Conservation (phyloP, 208 protist genomes). For the Wallacemonas sp. region DNA sequence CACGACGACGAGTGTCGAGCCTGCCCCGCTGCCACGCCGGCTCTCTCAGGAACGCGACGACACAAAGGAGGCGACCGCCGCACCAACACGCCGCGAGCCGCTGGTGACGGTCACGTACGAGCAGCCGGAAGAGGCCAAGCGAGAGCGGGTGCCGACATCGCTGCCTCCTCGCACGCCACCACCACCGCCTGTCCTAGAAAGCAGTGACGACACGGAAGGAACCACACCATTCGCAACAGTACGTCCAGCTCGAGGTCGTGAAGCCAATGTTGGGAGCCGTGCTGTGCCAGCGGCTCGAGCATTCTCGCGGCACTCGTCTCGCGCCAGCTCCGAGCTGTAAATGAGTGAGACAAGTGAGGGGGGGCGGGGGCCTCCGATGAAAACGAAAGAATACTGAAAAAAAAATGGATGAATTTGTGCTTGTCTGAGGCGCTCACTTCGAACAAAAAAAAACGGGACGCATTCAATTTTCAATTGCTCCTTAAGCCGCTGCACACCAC, state of each 20-base stretch:
- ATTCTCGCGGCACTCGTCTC: background rate
- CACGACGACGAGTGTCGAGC: slow-evolving; percentile 27
- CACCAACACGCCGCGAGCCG: background rate
- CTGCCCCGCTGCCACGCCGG: slow-evolving; percentile 27
- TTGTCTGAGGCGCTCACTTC: too few relatives aligned
- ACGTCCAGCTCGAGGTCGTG: background rate
- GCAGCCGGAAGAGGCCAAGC: background rate
- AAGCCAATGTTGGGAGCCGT: background rate
- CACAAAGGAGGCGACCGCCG: background rate
- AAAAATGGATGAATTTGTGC: too few relatives aligned
- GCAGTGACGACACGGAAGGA: slow-evolving; percentile 4
- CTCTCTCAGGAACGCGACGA: slow-evolving; percentile 38
- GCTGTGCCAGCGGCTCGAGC: too few relatives aligned
- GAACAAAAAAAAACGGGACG: too few relatives aligned
- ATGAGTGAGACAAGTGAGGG: background rate
- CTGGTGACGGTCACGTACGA: slow-evolving; percentile 6
- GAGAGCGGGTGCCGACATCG: background rate
- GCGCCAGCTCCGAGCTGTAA: background rate
- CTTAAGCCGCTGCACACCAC: too few relatives aligned
- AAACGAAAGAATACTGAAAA: too few relatives aligned
- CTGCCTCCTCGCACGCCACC: slow-evolving; percentile 6
- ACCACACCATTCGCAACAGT: background rate
- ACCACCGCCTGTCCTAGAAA: slow-evolving; percentile 12
- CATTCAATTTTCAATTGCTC: too few relatives aligned
- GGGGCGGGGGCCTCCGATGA: background rate